These are phyloP conservation scores for Populus hybrid DNA, from an alignment of 441 rosid species.

Conservation along the genomic window DNA sequence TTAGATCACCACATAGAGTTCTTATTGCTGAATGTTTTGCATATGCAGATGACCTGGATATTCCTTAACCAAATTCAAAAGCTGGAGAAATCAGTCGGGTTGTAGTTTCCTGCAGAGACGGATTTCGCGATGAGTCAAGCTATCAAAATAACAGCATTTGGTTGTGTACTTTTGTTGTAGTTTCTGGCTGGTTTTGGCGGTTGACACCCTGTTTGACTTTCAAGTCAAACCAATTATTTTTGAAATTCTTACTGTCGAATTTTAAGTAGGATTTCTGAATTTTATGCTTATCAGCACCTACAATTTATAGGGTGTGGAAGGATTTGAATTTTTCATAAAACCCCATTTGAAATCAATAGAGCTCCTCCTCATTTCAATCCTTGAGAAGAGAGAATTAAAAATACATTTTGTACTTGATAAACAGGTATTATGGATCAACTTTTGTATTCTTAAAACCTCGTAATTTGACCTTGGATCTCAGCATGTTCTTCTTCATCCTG, in stretches of 20 bases:
- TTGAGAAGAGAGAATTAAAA: slow-evolving; percentile 4
- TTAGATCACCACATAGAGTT: neutral
- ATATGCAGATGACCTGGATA: slow-evolving; percentile 98
- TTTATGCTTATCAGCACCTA: slow-evolving; percentile 6
- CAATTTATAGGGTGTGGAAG: slow-evolving; percentile 19
- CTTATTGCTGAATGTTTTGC: slow-evolving; percentile 20
- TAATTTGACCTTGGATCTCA: neutral
- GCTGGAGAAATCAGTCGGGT: slow-evolving; percentile 47
- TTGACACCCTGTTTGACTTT: slow-evolving; percentile 6
- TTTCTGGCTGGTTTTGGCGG: slow-evolving; percentile 8
- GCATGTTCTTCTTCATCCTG: neutral
- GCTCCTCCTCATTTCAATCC: neutral
- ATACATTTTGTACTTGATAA: slow-evolving; percentile 23
- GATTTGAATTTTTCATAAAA: slow-evolving; percentile 10
- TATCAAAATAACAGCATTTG: slow-evolving; percentile 22
- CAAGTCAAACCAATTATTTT: slow-evolving; percentile 18
- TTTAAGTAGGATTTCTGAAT: slow-evolving; percentile 24
- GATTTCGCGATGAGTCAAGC: slow-evolving; percentile 1
- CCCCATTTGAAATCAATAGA: neutral
- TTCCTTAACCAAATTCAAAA: slow-evolving; percentile 97
- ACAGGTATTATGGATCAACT: neutral
- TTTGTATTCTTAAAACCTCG: neutral
- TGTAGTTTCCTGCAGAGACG: slow-evolving; percentile 34
- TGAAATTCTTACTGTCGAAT: slow-evolving; percentile 23
- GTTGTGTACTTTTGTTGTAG: slow-evolving; percentile 17